phyloP scores from a whole-genome alignment of 495 filamentous ascomycete species.

The Penicillium herquei region DNA sequence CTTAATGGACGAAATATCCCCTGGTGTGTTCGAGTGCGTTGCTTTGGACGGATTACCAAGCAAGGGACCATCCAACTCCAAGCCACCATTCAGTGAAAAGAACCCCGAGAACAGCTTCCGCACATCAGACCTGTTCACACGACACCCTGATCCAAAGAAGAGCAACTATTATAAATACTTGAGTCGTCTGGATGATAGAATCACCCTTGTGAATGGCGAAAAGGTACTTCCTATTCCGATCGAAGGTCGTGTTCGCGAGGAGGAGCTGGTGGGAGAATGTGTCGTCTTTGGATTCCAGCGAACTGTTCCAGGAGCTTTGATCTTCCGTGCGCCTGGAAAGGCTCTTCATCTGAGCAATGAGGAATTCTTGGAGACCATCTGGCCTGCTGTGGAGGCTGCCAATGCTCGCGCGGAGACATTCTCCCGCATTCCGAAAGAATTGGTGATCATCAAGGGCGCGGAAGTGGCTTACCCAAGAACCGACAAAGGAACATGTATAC shows the following conservation, averaged over 20 bases:
- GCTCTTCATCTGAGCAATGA: conserved; percentile 37
- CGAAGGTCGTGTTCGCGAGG: conserved; percentile 47
- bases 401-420: conserved; percentile 50
- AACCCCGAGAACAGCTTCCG: conserved; percentile 44
- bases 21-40: conserved; percentile 58
- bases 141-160: conserved; percentile 46
- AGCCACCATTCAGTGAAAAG: conserved; percentile 54
- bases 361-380: conserved; percentile 50
- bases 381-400: conserved; percentile 50
- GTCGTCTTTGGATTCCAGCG: conserved; percentile 42
- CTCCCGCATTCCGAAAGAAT: conserved; percentile 51
- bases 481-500: conserved; percentile 58
- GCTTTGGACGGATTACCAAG: conserved; percentile 61
- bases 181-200: conserved; percentile 56
- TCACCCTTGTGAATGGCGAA: conserved; percentile 64
- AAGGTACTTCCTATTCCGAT: conserved; percentile 66
- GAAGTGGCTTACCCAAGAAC: conserved; percentile 48
- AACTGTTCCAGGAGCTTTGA: conserved; percentile 39
- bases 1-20: conserved; percentile 53
- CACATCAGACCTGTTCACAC: conserved; percentile 48
- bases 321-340: conserved; percentile 45
- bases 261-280: conserved; percentile 34
- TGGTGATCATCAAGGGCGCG: conserved; percentile 46
- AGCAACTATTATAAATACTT: conserved; percentile 59
- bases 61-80: conserved; percentile 57